Evolutionary conservation across 2,329 filamentous ascomycete species (phyloP), one percentile per base, ranked within the genome.

Genomic region (Venturia carpophila): DNA sequence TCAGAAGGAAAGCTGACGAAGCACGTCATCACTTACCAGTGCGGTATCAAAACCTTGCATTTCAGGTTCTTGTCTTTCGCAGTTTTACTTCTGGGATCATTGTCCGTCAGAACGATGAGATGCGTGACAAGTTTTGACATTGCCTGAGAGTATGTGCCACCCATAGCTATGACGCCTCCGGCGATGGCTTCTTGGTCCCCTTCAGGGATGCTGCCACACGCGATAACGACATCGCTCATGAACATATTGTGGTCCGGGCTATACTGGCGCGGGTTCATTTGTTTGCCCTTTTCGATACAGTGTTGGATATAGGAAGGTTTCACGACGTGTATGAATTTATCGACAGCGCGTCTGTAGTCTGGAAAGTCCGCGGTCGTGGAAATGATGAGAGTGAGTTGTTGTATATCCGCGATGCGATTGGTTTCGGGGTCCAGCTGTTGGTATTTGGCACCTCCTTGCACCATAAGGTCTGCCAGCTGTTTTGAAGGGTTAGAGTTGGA

Each of bases 191-290:
- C 93, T 73, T 92, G 90, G 75, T 99, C 94, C 43, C 86, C 89
- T 43, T 85, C 80, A 0, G 94, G 94, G 60, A 99, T 85, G 71
- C 94, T 90, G 60, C 88, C 91, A 72, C 90, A 95, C 41, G 87
- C 89, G 21, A 97, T 82, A 37, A 89, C 84, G 52, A 97, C 88
- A 69, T 91, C 87, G 63, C 89, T 90, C 76, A 99, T 90, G 74
- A 97, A 94, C 73, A 96, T 86, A 66, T 89, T 85, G 1, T 93
- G 92, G 71, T 99, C 94, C 1, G 94, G 94, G 58, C 89, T 97
- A 75, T 89, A 95, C 19, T 91, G 89, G 49, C 93, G 86, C 11
- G 92, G 85, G 70, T 91, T 91, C 42, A 87, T 87, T 64, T 88
- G 49, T 73, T 89, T 92, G 66, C 81, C 81, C 70, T 87, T 89